These are phyloP conservation scores for Eruca vesicaria DNA, from an alignment of 441 rosid genomes.

Conservation along the genomic window DNA sequence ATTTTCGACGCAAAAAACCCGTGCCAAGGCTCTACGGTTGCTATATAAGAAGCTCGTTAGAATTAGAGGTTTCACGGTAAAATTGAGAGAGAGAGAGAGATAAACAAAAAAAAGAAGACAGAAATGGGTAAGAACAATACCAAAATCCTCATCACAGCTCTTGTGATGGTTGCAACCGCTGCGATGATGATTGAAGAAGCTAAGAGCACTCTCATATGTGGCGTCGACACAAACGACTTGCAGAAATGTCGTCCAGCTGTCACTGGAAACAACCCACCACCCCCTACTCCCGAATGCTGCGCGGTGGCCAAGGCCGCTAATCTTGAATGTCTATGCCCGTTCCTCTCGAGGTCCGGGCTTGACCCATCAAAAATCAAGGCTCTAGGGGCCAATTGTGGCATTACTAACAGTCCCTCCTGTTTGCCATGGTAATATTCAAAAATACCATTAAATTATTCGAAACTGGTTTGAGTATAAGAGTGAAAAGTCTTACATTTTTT, in stretches of 20 bases:
- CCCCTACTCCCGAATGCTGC: constrained; percentile 44
- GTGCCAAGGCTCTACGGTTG: background rate
- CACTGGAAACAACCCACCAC: constrained; percentile 40
- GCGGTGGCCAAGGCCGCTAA: constrained; percentile 31
- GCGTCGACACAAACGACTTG: constrained; percentile 33
- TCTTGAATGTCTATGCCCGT: constrained; percentile 44
- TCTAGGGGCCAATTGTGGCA: constrained; percentile 39
- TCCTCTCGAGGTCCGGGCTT: constrained; percentile 9
- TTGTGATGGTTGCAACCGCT: constrained; percentile 18
- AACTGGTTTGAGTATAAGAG: background rate
- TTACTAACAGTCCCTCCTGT: constrained; percentile 28
- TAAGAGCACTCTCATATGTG: constrained; percentile 33
- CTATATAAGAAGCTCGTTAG: background rate
- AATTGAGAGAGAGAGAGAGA: background rate
- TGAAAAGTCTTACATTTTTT: background rate
- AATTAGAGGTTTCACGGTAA: background rate
- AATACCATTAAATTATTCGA: background rate
- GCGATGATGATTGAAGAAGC: constrained; percentile 30
- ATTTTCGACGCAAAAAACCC: background rate
- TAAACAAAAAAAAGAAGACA: background rate
- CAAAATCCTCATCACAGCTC: constrained; percentile 16
- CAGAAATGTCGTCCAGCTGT: constrained; percentile 43
- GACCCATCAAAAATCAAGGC: constrained; percentile 40
- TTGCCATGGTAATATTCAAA: constrained; percentile 27
- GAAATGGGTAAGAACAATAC: constrained; percentile 30